Conservation (phyloP, 2,329 filamentous ascomycete genomes). For the Paecilomyces formosus region DNA sequence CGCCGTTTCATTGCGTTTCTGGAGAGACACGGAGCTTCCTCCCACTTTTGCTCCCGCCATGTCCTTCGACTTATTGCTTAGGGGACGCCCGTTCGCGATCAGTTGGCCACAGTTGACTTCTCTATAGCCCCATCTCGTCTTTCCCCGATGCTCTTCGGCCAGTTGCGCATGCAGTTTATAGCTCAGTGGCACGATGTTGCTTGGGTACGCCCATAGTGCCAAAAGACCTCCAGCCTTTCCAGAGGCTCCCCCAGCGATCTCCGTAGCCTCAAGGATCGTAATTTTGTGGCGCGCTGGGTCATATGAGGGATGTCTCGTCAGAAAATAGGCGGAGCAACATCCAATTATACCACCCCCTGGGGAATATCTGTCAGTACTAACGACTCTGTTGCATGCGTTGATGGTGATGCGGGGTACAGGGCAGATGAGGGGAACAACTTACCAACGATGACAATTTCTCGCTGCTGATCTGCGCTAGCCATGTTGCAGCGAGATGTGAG, state of each 20-base stretch:
- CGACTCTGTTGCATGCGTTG: conserved; percentile 1
- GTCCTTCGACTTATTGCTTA: conserved; percentile 25
- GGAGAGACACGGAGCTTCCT: conserved; percentile 41
- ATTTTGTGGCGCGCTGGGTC: conserved; percentile 67
- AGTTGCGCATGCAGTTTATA: conserved; percentile 78
- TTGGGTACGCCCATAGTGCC: conserved; percentile 85
- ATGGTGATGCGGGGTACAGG: conserved; percentile 14
- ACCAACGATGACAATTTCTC: conserved; percentile 37
- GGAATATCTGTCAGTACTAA: conserved; percentile 8
- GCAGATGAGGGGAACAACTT: conserved; percentile 7
- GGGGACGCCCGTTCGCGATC: conserved; percentile 42
- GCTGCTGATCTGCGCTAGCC: conserved; percentile 19
- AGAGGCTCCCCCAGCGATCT: conserved; percentile 83
- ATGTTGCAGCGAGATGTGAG: conserved; percentile 19
- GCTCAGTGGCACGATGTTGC: conserved; percentile 73
- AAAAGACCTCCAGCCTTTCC: conserved; percentile 91
- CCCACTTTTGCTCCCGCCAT: conserved; percentile 11
- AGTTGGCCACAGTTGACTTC: conserved; percentile 66
- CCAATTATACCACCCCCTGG: conserved; percentile 88
- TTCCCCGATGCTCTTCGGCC: conserved; percentile 74
- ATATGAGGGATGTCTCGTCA: conserved; percentile 79
- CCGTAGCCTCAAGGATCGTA: conserved; percentile 77
- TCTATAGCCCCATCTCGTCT: conserved; percentile 78
- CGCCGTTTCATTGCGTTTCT: conserved; percentile 49
- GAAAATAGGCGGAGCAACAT: conserved; percentile 81